Conservation (phyloP, 139 green algal genomes). For the Trebouxia sp. region DNA sequence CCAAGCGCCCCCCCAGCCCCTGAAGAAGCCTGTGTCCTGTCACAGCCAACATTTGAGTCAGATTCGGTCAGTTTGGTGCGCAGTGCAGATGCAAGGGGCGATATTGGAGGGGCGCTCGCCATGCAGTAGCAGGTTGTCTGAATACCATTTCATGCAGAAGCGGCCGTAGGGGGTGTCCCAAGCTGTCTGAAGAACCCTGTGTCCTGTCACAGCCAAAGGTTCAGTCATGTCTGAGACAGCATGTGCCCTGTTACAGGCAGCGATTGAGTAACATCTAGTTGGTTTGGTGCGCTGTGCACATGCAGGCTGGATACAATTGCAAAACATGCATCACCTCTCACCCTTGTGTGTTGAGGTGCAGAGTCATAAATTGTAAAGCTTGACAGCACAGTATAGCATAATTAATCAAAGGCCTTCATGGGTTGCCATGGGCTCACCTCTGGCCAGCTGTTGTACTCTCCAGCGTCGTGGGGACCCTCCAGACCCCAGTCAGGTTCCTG, state of each 20-base stretch:
- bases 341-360: too few relatives aligned
- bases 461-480: slow-evolving; percentile 57
- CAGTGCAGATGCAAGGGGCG: slow-evolving; percentile 46
- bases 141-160: slow-evolving; percentile 65
- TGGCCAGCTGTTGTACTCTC: slow-evolving; percentile 56
- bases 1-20: slow-evolving; percentile 67
- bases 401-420: too few relatives aligned
- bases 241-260: too few relatives aligned
- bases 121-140: slow-evolving; percentile 47
- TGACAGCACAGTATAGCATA: too few relatives aligned
- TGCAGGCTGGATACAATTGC: too few relatives aligned
- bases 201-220: too few relatives aligned
- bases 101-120: slow-evolving; percentile 51
- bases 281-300: too few relatives aligned
- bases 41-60: not conserved
- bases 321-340: too few relatives aligned
- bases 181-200: too few relatives aligned
- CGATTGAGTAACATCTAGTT: too few relatives aligned
- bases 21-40: slow-evolving; percentile 62
- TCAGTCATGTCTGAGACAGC: too few relatives aligned
- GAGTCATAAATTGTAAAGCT: too few relatives aligned
- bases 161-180: slow-evolving; percentile 65
- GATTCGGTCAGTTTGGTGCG: not conserved
- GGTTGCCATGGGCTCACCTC: slow-evolving; percentile 44
- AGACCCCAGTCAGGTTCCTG: slow-evolving; percentile 64